phyloP scores from a whole-genome alignment of 306 rosid genomes.

The Crataegus laevigata region DNA sequence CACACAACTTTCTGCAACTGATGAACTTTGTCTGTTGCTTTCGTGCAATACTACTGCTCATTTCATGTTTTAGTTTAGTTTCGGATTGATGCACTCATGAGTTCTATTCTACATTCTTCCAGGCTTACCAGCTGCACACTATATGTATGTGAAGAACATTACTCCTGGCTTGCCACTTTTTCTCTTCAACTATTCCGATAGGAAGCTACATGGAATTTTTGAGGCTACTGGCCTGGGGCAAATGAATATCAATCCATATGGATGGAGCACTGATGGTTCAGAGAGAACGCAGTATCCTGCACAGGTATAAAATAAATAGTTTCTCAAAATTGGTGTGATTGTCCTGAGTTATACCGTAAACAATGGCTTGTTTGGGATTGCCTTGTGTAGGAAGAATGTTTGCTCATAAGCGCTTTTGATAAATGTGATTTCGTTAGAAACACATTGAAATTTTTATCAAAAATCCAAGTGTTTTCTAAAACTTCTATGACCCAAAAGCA shows the following conservation, averaged over 20 bases:
- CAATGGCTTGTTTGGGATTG: neutral
- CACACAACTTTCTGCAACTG: neutral
- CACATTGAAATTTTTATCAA: no score
- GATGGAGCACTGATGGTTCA: conserved; percentile 57
- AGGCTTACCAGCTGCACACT: conserved; percentile 70
- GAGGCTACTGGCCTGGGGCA: conserved; percentile 69
- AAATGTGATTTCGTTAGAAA: no score
- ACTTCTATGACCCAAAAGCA: no score
- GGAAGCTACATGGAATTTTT: conserved; percentile 68
- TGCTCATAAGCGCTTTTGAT: no score
- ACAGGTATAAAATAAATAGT: conserved; percentile 43
- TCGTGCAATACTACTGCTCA: neutral
- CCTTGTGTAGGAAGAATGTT: no score
- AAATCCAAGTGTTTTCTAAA: no score
- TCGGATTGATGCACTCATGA: conserved; percentile 16
- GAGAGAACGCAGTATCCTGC: conserved; percentile 75
- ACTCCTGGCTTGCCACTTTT: conserved; percentile 74
- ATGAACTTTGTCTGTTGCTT: neutral
- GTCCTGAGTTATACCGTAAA: neutral
- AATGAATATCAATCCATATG: conserved; percentile 71
- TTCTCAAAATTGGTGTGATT: conserved; percentile 2
- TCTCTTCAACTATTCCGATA: conserved; percentile 73
- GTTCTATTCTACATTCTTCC: conserved; percentile 13
- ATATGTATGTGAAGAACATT: conserved; percentile 64
- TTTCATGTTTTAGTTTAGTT: neutral